A percentile compares a stretch with the other conserved stretches of the same genome.
These are phyloP conservation scores for Vicia villosa DNA, from an alignment of 306 rosid genomes.

Conservation along the genomic window DNA sequence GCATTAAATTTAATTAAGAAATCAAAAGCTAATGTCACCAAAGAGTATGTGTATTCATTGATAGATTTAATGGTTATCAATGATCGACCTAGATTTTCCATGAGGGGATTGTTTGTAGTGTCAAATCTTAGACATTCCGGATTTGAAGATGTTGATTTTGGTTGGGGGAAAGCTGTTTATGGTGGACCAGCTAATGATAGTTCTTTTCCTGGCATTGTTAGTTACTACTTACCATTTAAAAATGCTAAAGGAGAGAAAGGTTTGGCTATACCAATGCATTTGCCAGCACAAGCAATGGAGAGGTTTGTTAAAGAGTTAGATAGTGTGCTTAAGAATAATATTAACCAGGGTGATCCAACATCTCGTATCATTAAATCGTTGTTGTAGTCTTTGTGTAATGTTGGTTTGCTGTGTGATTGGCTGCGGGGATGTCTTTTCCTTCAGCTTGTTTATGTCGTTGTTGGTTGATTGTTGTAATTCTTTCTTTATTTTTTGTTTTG, in stretches of 20 bases:
- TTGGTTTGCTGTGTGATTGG: no score
- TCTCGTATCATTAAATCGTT: neutral
- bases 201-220: neutral
- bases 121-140: neutral
- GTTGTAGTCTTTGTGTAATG: no score
- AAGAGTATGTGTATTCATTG: constrained; percentile 48
- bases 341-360: neutral
- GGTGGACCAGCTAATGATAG: neutral
- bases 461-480: no score
- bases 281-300: neutral
- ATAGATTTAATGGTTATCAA: neutral
- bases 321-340: neutral
- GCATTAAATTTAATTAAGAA: constrained; percentile 21
- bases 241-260: neutral
- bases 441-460: no score
- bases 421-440: no score
- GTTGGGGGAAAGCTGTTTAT: neutral
- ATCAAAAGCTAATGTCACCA: constrained; percentile 45
- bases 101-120: neutral
- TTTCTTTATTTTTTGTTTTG: no score
- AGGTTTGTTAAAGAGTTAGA: neutral
- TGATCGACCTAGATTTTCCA: neutral
- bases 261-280: neutral
- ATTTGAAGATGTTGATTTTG: neutral
- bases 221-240: neutral